Evolutionary conservation across 352 stramenopile genomes (phyloP).

Genomic region (Peronospora belbahrii): DNA sequence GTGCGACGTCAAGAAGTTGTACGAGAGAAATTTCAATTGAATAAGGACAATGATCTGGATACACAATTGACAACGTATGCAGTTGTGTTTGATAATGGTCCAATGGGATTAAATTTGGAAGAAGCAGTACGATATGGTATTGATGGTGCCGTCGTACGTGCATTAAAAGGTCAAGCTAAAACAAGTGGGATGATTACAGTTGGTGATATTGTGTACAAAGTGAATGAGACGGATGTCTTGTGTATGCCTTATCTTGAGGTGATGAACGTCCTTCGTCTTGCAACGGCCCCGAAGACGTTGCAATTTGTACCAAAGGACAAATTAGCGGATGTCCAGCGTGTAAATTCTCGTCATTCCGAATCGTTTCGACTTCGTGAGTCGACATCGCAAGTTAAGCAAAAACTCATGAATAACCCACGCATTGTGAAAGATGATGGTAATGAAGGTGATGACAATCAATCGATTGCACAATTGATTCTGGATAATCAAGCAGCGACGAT

Average conservation of each 20-base stretch:
- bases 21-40: constrained; percentile 44
- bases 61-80: constrained; percentile 74
- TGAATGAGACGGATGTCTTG: constrained; percentile 75
- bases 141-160: constrained; percentile 70
- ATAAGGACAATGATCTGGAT: constrained; percentile 58
- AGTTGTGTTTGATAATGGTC: constrained; percentile 78
- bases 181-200: constrained; percentile 77
- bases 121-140: constrained; percentile 79
- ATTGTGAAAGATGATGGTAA: constrained; percentile 68
- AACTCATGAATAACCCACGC: constrained; percentile 62
- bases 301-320: constrained; percentile 85
- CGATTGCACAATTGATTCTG: constrained; percentile 76
- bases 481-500: constrained; percentile 82
- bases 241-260: constrained; percentile 81
- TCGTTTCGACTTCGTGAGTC: constrained; percentile 61
- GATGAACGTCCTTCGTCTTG: constrained; percentile 73
- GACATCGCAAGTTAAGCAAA: constrained; percentile 53
- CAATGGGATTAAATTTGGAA: constrained; percentile 81
- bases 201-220: constrained; percentile 84
- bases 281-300: constrained; percentile 60
- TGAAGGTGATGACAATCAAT: constrained; percentile 67
- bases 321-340: constrained; percentile 71
- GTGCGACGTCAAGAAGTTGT: constrained; percentile 47
- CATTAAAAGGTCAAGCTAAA: constrained; percentile 77
- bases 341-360: constrained; percentile 76